These are phyloP conservation scores for Ganoderma leucocontextum DNA, from an alignment of 1,284 basidiomycete species.

Conservation along the genomic window DNA sequence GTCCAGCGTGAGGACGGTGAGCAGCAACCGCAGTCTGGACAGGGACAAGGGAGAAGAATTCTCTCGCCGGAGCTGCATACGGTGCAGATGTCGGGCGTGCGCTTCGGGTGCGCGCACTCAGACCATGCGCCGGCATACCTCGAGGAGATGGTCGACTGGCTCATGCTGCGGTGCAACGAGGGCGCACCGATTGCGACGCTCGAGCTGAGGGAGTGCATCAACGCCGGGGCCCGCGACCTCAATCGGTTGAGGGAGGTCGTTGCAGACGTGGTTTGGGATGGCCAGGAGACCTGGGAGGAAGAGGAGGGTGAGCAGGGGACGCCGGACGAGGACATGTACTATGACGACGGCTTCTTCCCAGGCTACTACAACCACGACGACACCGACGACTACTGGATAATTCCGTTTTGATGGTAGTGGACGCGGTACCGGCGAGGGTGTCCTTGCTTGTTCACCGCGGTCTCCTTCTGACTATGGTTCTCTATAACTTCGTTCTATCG, in stretches of 20 bases:
- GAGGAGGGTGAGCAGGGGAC: neutral
- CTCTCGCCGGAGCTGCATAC: neutral
- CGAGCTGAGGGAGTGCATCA: constrained; percentile 11
- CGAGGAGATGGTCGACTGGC: constrained; percentile 24
- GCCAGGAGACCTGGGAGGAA: constrained; percentile 5
- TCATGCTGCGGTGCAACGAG: constrained; percentile 24
- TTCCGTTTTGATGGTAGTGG: neutral
- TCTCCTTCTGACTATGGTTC: no score
- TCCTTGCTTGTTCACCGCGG: no score
- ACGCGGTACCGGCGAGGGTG: no score
- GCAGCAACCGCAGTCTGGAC: neutral
- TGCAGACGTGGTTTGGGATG: constrained; percentile 25
- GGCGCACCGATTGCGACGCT: constrained; percentile 19
- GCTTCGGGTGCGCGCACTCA: constrained; percentile 10
- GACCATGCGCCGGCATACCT: constrained; percentile 13
- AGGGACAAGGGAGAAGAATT: neutral
- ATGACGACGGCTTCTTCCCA: neutral
- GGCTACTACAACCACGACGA: neutral
- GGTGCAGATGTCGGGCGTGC: constrained; percentile 12
- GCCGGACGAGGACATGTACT: neutral
- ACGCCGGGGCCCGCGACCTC: constrained; percentile 15
- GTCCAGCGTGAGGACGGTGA: neutral
- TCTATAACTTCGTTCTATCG: no score
- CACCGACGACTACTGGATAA: neutral
- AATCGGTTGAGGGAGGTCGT: constrained; percentile 22